Base-by-base conservation (phyloP, 495 filamentous ascomycete genomes). In the Tuber aestivum region DNA sequence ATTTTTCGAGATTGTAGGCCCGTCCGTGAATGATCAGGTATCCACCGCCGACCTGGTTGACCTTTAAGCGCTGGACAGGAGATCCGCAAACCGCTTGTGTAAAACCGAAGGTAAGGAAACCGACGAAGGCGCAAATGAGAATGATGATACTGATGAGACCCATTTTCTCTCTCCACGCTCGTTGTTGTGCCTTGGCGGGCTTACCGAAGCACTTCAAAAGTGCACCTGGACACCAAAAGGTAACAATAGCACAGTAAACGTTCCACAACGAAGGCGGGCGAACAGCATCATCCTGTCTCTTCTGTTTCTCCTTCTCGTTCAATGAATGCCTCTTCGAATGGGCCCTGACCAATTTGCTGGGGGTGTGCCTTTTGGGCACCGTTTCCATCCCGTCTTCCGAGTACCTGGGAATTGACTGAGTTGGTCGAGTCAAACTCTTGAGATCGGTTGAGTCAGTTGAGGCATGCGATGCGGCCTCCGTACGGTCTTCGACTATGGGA, bases 131-230 rank as follows among this genome's bases (percentile, higher is more conserved):
- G 82, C 92, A 94, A 82, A 98, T 94, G 74, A 93, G 84, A 32
- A 97, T 80, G 82, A 99, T 98, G 81, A 98, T 89, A 85, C 93
- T 96, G 83, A 97, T 92, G 74, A 99, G 86, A 9, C 96, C 96
- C 87, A 99, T 97, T 88, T 99, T 99, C 84, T 99, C 96, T 74
- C 96, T 90, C 96, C 96, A 99, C 27, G 96, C 96, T 78, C 93
- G 89, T 77, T 94, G 92, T 83, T 97, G 94, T 27, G 90, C 93
- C 84, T 92, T 95, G 70, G 91, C 85, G n/a, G 92, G 89, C 87
- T 93, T 97, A 48, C 94, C 94, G 80, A 93, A 93, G 83, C 94
- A 97, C 72, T 86, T 87, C 56, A 99, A 85, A 23, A 97, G 84
- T 73, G 93, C 91, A 81, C 94, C 92, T 0, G 96, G 96, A 74